phyloP scores from a whole-genome alignment of 257 asterid species.

The Rubia yunnanensis region DNA sequence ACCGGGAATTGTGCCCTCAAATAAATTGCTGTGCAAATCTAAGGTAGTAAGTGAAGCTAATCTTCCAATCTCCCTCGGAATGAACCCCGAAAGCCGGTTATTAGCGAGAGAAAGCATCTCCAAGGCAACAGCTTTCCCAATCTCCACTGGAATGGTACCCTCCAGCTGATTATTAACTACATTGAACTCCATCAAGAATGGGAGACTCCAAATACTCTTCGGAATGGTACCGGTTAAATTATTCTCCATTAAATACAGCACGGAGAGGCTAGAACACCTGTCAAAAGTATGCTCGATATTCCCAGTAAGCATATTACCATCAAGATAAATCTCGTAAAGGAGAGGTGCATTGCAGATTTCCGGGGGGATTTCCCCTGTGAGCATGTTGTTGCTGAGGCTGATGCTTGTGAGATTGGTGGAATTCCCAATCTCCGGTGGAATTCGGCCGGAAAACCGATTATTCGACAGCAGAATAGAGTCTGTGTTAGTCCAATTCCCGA shows the following conservation, averaged over 20 bases:
- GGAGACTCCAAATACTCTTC: conserved; percentile 43
- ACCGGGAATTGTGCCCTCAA: conserved; percentile 46
- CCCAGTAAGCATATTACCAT: conserved; percentile 48
- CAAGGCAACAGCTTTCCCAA: conserved; percentile 41
- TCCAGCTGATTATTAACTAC: conserved; percentile 56
- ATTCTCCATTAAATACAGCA: conserved; percentile 47
- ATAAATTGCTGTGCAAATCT: conserved; percentile 49
- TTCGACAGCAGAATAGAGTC: conserved; percentile 49
- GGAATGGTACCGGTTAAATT: conserved; percentile 69
- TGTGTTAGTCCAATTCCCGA: conserved; percentile 50
- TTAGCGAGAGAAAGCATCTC: conserved; percentile 45
- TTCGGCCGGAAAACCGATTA: conserved; percentile 53
- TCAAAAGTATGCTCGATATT: conserved; percentile 45
- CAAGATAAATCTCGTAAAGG: conserved; percentile 48
- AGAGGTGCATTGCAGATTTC: conserved; percentile 60
- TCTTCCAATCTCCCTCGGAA: conserved; percentile 58
- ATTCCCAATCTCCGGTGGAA: conserved; percentile 71
- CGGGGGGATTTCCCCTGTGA: conserved; percentile 57
- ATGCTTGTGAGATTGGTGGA: conserved; percentile 53
- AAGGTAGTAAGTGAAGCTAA: conserved; percentile 45
- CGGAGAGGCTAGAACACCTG: conserved; percentile 50
- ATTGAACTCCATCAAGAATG: conserved; percentile 50
- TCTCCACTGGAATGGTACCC: conserved; percentile 46
- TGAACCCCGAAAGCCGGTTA: conserved; percentile 41
- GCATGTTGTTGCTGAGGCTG: conserved; percentile 49